Percentiles rank a stretch among this genome's conserved stretches.
These are phyloP conservation scores for Leonotis leonurus DNA, from an alignment of 257 asterid species.

Conservation along the genomic window DNA sequence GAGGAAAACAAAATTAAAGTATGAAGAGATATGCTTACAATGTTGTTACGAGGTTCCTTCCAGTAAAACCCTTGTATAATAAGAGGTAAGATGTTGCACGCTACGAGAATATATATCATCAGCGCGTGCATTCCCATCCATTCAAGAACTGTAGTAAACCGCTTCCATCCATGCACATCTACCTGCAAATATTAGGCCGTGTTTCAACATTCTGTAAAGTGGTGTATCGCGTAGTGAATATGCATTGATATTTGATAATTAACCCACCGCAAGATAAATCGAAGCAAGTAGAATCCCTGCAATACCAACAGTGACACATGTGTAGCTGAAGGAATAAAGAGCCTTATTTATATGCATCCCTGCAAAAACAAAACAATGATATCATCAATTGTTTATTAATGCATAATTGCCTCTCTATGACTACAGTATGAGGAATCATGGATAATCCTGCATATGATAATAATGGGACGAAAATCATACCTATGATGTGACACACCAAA, in stretches of 20 bases:
- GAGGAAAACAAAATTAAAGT: neutral
- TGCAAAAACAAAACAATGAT: conserved; percentile 9
- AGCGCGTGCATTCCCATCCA: conserved; percentile 61
- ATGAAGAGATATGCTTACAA: conserved; percentile 21
- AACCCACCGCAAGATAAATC: conserved; percentile 43
- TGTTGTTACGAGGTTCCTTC: conserved; percentile 42
- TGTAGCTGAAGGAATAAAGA: conserved; percentile 57
- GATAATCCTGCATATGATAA: neutral
- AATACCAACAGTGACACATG: conserved; percentile 51
- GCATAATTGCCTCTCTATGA: too few species aligned
- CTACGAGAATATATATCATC: conserved; percentile 44
- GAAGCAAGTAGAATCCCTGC: conserved; percentile 56
- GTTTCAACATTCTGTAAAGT: conserved; percentile 7
- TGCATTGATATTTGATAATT: neutral
- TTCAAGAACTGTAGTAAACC: conserved; percentile 30
- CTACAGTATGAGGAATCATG: too few species aligned
- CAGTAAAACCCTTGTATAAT: conserved; percentile 57
- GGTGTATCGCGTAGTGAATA: neutral
- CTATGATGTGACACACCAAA: conserved; percentile 30
- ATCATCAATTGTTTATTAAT: neutral
- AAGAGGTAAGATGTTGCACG: conserved; percentile 53
- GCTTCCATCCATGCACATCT: conserved; percentile 43
- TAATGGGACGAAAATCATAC: conserved; percentile 22
- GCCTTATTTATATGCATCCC: conserved; percentile 69
- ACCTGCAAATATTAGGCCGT: conserved; percentile 27